Evolutionary conservation across 345 rosid genomes (phyloP).

Genomic region (Salix arbutifolia): DNA sequence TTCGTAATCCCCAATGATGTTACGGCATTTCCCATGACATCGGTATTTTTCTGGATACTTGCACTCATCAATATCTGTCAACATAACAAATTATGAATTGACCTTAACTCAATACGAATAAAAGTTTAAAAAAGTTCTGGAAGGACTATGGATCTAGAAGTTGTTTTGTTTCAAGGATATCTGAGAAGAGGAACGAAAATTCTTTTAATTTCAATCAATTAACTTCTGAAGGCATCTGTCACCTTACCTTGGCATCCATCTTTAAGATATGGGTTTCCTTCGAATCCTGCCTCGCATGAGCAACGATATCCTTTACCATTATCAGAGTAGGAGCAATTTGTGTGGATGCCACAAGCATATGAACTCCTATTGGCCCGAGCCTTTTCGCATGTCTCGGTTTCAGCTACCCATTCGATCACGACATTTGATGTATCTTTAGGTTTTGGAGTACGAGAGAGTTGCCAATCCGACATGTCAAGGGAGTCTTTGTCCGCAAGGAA

Average conservation of each 20-base stretch:
- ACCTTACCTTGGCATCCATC: slow-evolving; percentile 15
- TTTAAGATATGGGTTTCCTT: slow-evolving; percentile 18
- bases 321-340: background rate
- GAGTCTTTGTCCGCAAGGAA: slow-evolving; percentile 12
- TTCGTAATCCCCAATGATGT: slow-evolving; percentile 5
- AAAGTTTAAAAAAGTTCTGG: background rate
- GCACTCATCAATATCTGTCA: slow-evolving; percentile 18
- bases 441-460: background rate
- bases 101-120: too few relatives aligned
- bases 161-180: background rate
- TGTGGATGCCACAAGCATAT: slow-evolving; percentile 8
- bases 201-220: too few relatives aligned
- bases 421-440: background rate
- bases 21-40: slow-evolving; percentile 14
- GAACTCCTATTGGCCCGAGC: background rate
- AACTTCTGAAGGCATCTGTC: background rate
- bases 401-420: slow-evolving; percentile 21
- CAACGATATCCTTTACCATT: slow-evolving; percentile 18
- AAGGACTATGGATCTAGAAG: too few relatives aligned
- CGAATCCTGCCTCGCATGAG: slow-evolving; percentile 7
- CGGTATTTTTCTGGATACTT: background rate
- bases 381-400: background rate
- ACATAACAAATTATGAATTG: too few relatives aligned
- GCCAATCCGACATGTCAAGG: background rate
- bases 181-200: too few relatives aligned